Evolutionary conservation across 352 stramenopile genomes (phyloP), one percentile per base, ranked within the genome.

Genomic region (Phytophthora aleatoria): DNA sequence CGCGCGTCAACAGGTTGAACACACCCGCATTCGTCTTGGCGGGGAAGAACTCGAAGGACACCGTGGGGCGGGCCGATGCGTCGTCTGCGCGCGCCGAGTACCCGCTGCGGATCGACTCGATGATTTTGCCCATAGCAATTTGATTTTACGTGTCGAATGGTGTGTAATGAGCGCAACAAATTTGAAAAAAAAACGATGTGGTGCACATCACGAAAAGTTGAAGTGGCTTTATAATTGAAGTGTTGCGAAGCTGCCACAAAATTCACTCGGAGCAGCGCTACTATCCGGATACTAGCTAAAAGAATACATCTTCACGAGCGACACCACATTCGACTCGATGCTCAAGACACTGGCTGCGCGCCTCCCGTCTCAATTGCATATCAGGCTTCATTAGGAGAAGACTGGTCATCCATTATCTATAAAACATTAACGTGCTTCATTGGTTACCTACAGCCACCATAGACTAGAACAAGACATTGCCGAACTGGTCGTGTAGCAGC

Each of bases 41-140:
- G 0, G 87, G 87, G 70, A 95, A 95, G 74, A 93, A 95, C 73
- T 95, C 87, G 65, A 95, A 94, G 36, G 83, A 93, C 12, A 95
- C 73, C 5, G 83, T 92, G 27, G 86, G 85, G 2, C 77, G 76
- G 31, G 70, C 53, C 38, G 42, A 61, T 48, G 52, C 60, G 28
- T 70, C 64, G 50, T 83, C 68, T 30, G 48, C 75, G 13, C 60
- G 57, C 45, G 76, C 53, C 42, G 78, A 63, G 61, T 90, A 89
- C 35, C 77, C 70, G 55, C 75, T 69, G 41, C 76, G 74, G 62
- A 93, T 77, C 44, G 82, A 87, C 70, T 93, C 82, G 71, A 91
- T 89, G 76, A 93, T 91, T 66, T 91, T 93, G 60, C 85, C 84
- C 84, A 93, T 93, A 0, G 20, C 20, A 20, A 20, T 35, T 50